Percentiles rank a stretch among this genome's conserved stretches.
These are phyloP conservation scores for Agrocybe chaxingu DNA, from an alignment of 768 basidiomycete genomes.

Conservation along the genomic window DNA sequence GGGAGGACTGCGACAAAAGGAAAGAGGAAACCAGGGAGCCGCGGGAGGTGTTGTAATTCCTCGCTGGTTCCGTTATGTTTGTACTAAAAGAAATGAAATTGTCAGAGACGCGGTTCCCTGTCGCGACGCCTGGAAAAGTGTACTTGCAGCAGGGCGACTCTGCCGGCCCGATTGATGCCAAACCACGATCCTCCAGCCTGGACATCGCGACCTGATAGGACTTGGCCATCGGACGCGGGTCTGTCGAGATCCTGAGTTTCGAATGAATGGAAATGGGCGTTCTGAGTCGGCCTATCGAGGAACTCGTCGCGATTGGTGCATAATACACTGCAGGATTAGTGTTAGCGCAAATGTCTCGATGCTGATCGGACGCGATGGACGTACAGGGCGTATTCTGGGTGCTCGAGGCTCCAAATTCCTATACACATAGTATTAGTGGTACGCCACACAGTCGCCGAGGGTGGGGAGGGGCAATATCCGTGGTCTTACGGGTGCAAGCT, in stretches of 20 bases:
- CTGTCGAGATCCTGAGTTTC: conserved; percentile 24
- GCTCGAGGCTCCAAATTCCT: conserved; percentile 72
- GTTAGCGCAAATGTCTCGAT: background rate
- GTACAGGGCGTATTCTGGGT: conserved; percentile 78
- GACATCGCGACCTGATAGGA: conserved; percentile 75
- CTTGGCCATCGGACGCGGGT: conserved; percentile 18
- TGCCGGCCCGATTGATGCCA: conserved; percentile 63
- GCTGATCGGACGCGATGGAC: conserved; percentile 21
- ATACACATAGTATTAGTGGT: conserved; percentile 59
- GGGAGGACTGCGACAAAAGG: conserved; percentile 49
- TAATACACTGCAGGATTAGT: conserved; percentile 48
- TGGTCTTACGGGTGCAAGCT: conserved; percentile 21
- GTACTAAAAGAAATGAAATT: conserved; percentile 47
- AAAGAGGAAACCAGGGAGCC: conserved; percentile 69
- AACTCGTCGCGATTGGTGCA: conserved; percentile 78
- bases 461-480: conserved; percentile 21
- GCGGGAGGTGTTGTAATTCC: conserved; percentile 53
- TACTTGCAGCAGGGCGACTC: conserved; percentile 69
- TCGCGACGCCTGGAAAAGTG: conserved; percentile 5
- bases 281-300: conserved; percentile 60
- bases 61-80: conserved; percentile 74
- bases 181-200: conserved; percentile 82
- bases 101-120: background rate
- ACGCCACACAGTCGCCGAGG: conserved; percentile 22
- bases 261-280: conserved; percentile 70